Evolutionary conservation across 2,329 filamentous ascomycete species (phyloP).

Genomic region (Thelonectria blattea): DNA sequence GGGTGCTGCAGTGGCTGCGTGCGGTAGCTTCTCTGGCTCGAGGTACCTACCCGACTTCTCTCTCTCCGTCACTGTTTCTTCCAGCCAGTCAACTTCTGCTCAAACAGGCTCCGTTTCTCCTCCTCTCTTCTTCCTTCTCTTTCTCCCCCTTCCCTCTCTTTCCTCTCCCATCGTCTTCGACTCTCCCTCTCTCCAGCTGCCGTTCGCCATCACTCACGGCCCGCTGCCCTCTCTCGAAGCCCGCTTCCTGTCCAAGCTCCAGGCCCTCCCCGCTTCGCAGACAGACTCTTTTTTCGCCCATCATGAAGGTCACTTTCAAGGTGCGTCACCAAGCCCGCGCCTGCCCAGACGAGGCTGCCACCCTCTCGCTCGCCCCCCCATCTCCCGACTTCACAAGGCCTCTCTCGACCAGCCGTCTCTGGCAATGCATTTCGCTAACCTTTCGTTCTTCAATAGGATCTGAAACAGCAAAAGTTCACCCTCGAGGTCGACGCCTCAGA

Average conservation of each 20-base stretch:
- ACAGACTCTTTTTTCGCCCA: slow-evolving; percentile 49
- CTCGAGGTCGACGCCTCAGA: slow-evolving; percentile 94
- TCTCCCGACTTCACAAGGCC: not conserved
- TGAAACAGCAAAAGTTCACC: slow-evolving; percentile 98
- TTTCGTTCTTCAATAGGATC: slow-evolving; percentile 68
- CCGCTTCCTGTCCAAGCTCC: slow-evolving; percentile 23
- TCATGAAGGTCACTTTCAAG: slow-evolving; percentile 74
- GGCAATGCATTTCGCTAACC: slow-evolving; percentile 18
- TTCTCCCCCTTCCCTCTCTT: slow-evolving; percentile 13
- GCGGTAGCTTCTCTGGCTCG: no score
- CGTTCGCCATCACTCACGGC: slow-evolving; percentile 7
- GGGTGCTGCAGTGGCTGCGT: no score
- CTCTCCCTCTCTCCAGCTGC: slow-evolving; percentile 9
- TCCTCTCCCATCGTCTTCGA: slow-evolving; percentile 6
- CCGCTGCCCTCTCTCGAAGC: slow-evolving; percentile 1
- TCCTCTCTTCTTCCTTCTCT: slow-evolving; percentile 15
- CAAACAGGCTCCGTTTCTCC: slow-evolving; percentile 17
- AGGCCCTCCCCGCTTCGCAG: slow-evolving; percentile 35
- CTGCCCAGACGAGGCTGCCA: slow-evolving; percentile 3
- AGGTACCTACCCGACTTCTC: not conserved
- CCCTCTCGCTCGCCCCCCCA: not conserved
- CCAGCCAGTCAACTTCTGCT: slow-evolving; percentile 27
- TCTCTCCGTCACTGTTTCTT: slow-evolving; percentile 33
- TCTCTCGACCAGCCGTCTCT: not conserved
- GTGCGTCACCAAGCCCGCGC: slow-evolving; percentile 46